Evolutionary conservation across 1,284 basidiomycete species (phyloP).

Genomic region (Garcileccinum viscosum): DNA sequence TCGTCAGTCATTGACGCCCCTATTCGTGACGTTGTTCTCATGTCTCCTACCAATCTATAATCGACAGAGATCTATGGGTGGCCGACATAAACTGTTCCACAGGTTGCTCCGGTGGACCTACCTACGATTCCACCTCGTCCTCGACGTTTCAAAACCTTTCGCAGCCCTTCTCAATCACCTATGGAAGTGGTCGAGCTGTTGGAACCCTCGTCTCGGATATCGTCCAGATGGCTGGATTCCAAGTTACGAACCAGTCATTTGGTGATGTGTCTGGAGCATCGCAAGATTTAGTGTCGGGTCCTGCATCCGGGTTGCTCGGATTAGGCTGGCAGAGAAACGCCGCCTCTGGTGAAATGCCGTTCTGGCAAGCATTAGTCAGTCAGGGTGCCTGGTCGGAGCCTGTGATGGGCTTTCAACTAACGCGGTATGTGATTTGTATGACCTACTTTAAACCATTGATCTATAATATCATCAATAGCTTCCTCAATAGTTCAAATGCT

Average conservation of each 20-base stretch:
- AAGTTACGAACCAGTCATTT: conserved; percentile 72
- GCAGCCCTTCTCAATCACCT: conserved; percentile 72
- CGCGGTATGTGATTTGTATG: conserved; percentile 52
- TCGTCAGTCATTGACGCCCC: conserved; percentile 46
- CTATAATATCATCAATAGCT: conserved; percentile 42
- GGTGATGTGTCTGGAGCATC: conserved; percentile 56
- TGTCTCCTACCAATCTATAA: not conserved
- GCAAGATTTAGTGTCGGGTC: conserved; percentile 49
- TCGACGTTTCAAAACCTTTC: conserved; percentile 58
- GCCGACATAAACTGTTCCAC: conserved; percentile 58
- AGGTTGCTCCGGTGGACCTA: conserved; percentile 53
- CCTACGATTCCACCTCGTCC: conserved; percentile 55
- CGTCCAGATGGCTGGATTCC: conserved; percentile 84
- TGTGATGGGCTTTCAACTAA: conserved; percentile 83
- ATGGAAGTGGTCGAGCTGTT: conserved; percentile 80
- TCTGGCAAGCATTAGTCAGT: conserved; percentile 76
- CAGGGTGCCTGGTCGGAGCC: conserved; percentile 66
- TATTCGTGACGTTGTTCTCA: conserved; percentile 6
- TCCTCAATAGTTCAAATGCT: conserved; percentile 58
- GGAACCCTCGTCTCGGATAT: conserved; percentile 76
- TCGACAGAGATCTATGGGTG: conserved; percentile 77
- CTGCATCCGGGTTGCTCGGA: conserved; percentile 71
- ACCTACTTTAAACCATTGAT: not conserved
- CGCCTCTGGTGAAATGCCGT: conserved; percentile 59
- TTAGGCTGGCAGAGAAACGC: conserved; percentile 67